Base-by-base conservation (phyloP, 148 eudicot species). In the Limonium bicolor region DNA sequence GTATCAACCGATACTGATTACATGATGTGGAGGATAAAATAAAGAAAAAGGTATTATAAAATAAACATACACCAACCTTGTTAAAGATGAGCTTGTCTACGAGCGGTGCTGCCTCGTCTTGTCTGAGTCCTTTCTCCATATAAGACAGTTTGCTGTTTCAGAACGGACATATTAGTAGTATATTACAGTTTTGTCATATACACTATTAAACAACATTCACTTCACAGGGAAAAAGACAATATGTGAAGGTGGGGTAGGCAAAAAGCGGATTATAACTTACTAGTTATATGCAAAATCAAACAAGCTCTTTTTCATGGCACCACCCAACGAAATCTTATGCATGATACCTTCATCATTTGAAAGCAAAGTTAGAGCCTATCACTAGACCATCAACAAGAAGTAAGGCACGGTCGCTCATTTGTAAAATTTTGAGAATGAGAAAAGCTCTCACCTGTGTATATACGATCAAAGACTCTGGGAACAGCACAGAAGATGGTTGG, bases 401-500 rank as follows among this genome's bases (percentile, higher is more conserved):
- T 35, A 6, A 5, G 17, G 17, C 17, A 16, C 14, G 17, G 5
- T 35, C 17, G 4, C 2, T n/a, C 14, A 13, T n/a, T 6, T 19
- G 17, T 19, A 35, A 3, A 7, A 9, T 35, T n/a, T 11, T 1
- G 3, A 16, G 20, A 18, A 6, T 37, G 41, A 1, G 11, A 4
- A 17, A 18, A 11, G 20, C 2, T 17, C 22, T 38, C 35, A 88
- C 94, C 97, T 65, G 86, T 50, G 64, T 80, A 83, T 23, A 88
- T 72, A 72, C 94, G 69, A 19, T 88, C 97, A 41, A 83, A 59
- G 9, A 88, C 97, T 14, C 94, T 86, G 46, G 97, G 97, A 55
- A 88, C 97, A 55, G 93, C 97, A 63, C 86, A 80, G 60, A 88
- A 84, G 12, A 88, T 35, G 34, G 87, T 84, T 35, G 97, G 97